Percentiles rank a stretch among this genome's conserved stretches.
Evolutionary conservation across 805 yeast species (phyloP).

Genomic region (Teunomyces stri): DNA sequence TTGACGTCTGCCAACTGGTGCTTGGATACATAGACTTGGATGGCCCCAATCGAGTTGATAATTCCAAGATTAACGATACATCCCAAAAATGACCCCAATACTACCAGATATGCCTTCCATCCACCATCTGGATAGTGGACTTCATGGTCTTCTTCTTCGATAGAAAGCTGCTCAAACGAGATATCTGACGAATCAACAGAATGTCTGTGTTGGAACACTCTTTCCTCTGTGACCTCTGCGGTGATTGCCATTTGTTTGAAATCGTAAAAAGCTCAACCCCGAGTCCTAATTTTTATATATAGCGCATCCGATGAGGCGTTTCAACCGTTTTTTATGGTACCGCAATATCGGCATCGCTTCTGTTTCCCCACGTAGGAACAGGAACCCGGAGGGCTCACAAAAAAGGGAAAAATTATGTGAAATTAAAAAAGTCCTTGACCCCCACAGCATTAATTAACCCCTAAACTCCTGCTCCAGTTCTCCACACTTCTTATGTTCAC

Average conservation of each 20-base stretch:
- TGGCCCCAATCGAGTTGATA: conserved; percentile 58
- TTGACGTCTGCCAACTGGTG: conserved; percentile 50
- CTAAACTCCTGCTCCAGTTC: too few species aligned
- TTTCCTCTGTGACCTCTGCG: background rate
- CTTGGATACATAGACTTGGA: conserved; percentile 55
- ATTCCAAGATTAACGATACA: conserved; percentile 54
- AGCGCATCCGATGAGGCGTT: background rate
- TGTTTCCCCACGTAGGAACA: background rate
- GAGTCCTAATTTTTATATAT: background rate
- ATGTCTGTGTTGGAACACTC: background rate
- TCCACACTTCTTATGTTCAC: too few species aligned
- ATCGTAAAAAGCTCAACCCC: background rate
- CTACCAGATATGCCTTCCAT: conserved; percentile 50
- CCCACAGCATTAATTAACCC: background rate
- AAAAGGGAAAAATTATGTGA: background rate
- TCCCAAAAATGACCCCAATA: conserved; percentile 59
- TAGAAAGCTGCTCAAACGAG: background rate
- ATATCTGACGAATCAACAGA: background rate
- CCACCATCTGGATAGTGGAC: conserved; percentile 58
- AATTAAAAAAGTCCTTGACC: background rate
- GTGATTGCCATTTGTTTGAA: background rate
- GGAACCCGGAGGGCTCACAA: background rate
- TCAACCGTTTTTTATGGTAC: background rate
- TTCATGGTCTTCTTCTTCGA: background rate
- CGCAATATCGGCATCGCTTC: background rate